phyloP scores from a whole-genome alignment of 2,329 filamentous ascomycete species.

The Apiospora saccharicola region DNA sequence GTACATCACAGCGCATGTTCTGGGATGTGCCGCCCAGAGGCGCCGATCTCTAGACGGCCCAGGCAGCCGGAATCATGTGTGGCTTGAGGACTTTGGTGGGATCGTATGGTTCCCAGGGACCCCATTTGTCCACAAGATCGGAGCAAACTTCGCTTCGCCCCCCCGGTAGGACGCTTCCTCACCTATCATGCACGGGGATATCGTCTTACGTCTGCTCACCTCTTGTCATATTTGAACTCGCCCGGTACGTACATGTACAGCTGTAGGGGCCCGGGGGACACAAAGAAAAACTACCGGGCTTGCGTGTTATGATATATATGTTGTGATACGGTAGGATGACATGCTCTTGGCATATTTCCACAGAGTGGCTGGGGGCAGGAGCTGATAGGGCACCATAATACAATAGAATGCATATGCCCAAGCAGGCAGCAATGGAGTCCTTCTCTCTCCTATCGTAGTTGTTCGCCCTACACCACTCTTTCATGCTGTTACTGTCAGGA shows the following conservation, averaged over 20 bases:
- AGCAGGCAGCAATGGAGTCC: background rate
- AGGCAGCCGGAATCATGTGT: background rate
- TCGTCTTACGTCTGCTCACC: background rate
- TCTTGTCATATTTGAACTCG: background rate
- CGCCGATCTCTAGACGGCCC: slow-evolving; percentile 13
- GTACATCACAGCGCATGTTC: background rate
- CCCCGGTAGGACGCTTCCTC: background rate
- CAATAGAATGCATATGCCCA: background rate
- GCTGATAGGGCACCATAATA: background rate
- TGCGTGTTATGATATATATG: too few relatives aligned
- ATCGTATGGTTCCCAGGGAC: background rate
- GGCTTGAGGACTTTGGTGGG: background rate
- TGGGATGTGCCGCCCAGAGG: background rate
- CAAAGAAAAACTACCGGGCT: background rate
- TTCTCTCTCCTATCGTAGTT: background rate
- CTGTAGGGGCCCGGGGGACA: background rate
- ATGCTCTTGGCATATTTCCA: background rate
- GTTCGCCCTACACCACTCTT: background rate
- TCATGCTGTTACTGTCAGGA: background rate
- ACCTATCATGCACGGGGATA: background rate
- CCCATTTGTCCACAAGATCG: background rate
- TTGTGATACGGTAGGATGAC: background rate
- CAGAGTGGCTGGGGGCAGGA: background rate
- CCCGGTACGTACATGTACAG: background rate
- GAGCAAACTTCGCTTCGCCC: background rate